Evolutionary conservation across 2,329 filamentous ascomycete genomes (phyloP).

Genomic region (Raffaelea ambrosiae): DNA sequence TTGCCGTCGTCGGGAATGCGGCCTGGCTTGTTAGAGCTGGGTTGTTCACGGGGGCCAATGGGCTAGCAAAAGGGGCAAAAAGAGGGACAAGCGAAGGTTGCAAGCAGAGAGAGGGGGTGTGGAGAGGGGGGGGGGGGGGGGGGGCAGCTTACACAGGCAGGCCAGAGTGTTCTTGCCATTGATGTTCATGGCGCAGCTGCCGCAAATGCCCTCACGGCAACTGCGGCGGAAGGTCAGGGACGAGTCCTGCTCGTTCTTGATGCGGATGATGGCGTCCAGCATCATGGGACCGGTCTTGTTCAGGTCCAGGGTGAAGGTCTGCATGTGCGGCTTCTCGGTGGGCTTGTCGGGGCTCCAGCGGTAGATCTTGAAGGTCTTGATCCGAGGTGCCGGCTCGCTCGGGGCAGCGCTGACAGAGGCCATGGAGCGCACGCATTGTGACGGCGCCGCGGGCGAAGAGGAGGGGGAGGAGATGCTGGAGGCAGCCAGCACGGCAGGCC

Average conservation of each 20-base stretch:
- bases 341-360: constrained; percentile 95
- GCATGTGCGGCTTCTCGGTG: constrained; percentile 88
- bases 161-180: constrained; percentile 97
- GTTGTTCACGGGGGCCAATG: no score
- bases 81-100: background rate
- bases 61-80: background rate
- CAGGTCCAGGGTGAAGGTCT: constrained; percentile 87
- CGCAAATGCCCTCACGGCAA: constrained; percentile 97
- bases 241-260: constrained; percentile 98
- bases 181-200: constrained; percentile 99
- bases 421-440: constrained; percentile 39
- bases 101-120: background rate
- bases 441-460: background rate
- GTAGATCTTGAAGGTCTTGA: constrained; percentile 98
- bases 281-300: constrained; percentile 99
- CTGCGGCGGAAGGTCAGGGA: constrained; percentile 93
- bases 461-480: constrained; percentile 10
- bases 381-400: constrained; percentile 50
- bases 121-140: no score
- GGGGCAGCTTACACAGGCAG: constrained; percentile 93
- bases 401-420: constrained; percentile 36
- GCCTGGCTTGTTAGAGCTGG: constrained; percentile 45
- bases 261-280: constrained; percentile 89
- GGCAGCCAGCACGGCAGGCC: constrained; percentile 26
- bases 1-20: constrained; percentile 82